A percentile compares a stretch with the other conserved stretches of the same genome.
Evolutionary conservation across 2,329 filamentous ascomycete species (phyloP).

Genomic region (Fusarium neocosmosporiellum): DNA sequence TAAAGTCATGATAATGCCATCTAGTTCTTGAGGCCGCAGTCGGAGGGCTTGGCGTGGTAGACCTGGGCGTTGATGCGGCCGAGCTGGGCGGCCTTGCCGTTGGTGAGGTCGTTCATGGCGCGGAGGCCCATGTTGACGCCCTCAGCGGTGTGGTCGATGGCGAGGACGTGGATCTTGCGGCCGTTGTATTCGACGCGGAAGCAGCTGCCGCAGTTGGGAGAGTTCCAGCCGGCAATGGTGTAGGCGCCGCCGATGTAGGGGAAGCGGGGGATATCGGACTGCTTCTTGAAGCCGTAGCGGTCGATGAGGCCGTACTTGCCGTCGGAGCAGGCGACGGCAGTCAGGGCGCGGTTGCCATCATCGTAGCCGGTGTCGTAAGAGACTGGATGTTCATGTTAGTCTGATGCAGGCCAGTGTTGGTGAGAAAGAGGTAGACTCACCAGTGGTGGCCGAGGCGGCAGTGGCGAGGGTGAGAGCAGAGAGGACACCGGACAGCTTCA

Average conservation of each 20-base stretch:
- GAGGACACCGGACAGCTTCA: slow-evolving; percentile 57
- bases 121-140: slow-evolving; percentile 68
- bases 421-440: slow-evolving; percentile 33
- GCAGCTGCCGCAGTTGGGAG: slow-evolving; percentile 68
- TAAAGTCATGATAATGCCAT: background rate
- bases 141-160: slow-evolving; percentile 61
- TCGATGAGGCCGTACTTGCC: slow-evolving; percentile 74
- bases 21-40: slow-evolving; percentile 56
- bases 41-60: slow-evolving; percentile 54
- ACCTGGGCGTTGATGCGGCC: slow-evolving; percentile 65
- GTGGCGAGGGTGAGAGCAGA: slow-evolving; percentile 53
- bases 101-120: slow-evolving; percentile 68
- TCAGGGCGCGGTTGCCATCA: slow-evolving; percentile 64
- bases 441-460: slow-evolving; percentile 51
- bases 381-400: slow-evolving; percentile 55
- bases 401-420: background rate
- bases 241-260: slow-evolving; percentile 66
- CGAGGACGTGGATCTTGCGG: slow-evolving; percentile 64
- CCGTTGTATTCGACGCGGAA: slow-evolving; percentile 65
- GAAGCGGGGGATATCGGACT: slow-evolving; percentile 62
- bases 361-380: slow-evolving; percentile 82
- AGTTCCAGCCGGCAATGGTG: slow-evolving; percentile 67
- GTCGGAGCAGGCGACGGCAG: slow-evolving; percentile 73
- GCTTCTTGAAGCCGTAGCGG: slow-evolving; percentile 68
- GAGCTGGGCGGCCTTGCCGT: slow-evolving; percentile 59